These are phyloP conservation scores for Limonium bicolor DNA, from an alignment of 148 eudicot genomes.

Conservation along the genomic window DNA sequence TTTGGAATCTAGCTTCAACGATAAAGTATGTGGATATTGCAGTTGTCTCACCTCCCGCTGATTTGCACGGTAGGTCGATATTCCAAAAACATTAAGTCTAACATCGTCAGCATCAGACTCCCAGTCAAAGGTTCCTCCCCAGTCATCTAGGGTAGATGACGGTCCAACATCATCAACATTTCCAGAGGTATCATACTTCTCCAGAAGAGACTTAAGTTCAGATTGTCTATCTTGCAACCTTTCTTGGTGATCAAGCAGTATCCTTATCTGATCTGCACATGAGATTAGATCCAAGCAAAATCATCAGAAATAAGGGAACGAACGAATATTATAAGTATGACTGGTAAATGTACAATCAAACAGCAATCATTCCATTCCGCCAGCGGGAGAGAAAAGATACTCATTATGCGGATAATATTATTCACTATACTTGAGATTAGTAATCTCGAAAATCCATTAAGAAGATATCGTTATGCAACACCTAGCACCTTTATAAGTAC, in stretches of 20 bases:
- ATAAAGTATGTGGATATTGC: no score
- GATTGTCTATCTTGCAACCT: constrained; percentile 58
- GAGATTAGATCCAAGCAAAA: not conserved
- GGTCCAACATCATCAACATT: constrained; percentile 23
- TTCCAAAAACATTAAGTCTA: constrained; percentile 75
- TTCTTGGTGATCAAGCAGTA: constrained; percentile 78
- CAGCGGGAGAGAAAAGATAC: no score
- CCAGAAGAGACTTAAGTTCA: constrained; percentile 62
- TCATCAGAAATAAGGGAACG: not conserved
- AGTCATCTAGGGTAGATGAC: constrained; percentile 42
- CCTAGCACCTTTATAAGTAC: no score
- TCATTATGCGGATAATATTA: no score
- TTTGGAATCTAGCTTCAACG: no score
- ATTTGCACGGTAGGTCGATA: constrained; percentile 77
- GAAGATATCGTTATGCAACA: no score
- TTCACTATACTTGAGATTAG: no score
- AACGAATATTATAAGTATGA: no score
- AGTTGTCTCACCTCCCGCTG: constrained; percentile 70
- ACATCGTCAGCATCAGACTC: constrained; percentile 75
- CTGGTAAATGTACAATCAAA: not conserved
- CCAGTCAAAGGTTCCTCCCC: constrained; percentile 83
- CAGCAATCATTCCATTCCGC: not conserved
- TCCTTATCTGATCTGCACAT: constrained; percentile 65
- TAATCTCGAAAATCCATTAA: no score
- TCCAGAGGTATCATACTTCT: constrained; percentile 41